Base-by-base conservation (phyloP, 805 yeast species). In the Candida oleophila region DNA sequence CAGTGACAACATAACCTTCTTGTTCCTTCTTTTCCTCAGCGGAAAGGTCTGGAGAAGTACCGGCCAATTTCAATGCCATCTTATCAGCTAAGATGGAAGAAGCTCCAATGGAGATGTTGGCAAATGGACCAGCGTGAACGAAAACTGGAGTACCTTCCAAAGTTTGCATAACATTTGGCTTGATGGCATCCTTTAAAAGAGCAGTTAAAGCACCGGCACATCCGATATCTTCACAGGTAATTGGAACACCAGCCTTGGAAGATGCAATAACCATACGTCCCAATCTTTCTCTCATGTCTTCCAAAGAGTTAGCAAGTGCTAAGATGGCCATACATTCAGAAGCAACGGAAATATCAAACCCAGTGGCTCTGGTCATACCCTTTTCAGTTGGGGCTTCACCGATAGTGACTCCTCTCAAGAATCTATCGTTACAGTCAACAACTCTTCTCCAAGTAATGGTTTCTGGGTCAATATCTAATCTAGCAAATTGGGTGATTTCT, bases 81-180 rank as follows among this genome's bases (percentile, higher is more conserved):
- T 81, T 82, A 65, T 87, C 95, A 49, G 94, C 92, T 60, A 87
- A 75, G 41, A 87, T 86, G 30, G 92, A 86, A 34, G 89, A 83
- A 7, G 95, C 92, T 63, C 95, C 95, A 59, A 87, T 87, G 34
- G 94, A 86, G 53, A 87, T 87, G 65, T 87, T 87, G 59, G 95
- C 95, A 62, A 87, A 87, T 50, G 95, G 95, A 52, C 95, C 95
- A 42, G 94, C 94, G 63, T 87, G 95, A 42, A 87, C 89, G 57
- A 87, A 80, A 16, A 87, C 95, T 21, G 95, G 95, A 20, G 94
- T 85, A 55, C 94, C 94, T 69, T 87, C 95, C 61, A 87, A 76
- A 32, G 94, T 85, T 73, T 87, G 95, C 95, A 87, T 87, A 62
- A 87, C 73, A 59, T 87, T 87, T 53, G 95, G 95, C 64, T 87